These are phyloP conservation scores for Ophiostoma novo-ulmi DNA, from an alignment of 2,329 filamentous ascomycete genomes.

Conservation along the genomic window DNA sequence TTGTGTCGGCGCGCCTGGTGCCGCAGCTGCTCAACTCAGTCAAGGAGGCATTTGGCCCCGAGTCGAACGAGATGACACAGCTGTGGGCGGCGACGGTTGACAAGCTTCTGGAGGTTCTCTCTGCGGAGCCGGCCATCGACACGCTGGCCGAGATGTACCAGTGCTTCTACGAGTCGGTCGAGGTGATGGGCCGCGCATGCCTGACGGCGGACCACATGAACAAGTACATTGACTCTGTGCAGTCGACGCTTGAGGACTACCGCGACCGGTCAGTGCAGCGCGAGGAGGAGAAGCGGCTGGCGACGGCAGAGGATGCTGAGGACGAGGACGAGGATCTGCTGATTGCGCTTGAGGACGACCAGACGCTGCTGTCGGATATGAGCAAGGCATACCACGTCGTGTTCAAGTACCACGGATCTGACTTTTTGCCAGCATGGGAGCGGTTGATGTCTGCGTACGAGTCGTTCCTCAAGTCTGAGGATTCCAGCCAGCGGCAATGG, in stretches of 20 bases:
- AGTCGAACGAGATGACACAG: conserved; percentile 71
- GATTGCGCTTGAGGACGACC: conserved; percentile 93
- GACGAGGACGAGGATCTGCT: conserved; percentile 79
- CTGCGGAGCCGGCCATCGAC: conserved; percentile 90
- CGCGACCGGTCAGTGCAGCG: conserved; percentile 78
- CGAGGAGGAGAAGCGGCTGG: conserved; percentile 69
- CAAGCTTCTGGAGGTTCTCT: conserved; percentile 88
- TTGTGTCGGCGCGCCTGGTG: conserved; percentile 89
- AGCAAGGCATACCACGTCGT: conserved; percentile 99
- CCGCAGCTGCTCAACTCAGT: conserved; percentile 89
- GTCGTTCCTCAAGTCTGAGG: conserved; percentile 70
- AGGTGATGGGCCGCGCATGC: conserved; percentile 83
- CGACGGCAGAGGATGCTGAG: conserved; percentile 78
- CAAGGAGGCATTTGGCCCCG: conserved; percentile 81
- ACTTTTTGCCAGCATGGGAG: conserved; percentile 86
- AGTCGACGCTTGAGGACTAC: conserved; percentile 86
- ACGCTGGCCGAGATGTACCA: conserved; percentile 98
- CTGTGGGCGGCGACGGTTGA: conserved; percentile 83
- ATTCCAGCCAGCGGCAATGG: conserved; percentile 94
- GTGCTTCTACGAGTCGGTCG: conserved; percentile 97
- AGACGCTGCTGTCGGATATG: conserved; percentile 95
- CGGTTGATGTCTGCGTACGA: conserved; percentile 79
- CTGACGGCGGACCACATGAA: conserved; percentile 74
- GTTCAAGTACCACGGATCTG: conserved; percentile 88
- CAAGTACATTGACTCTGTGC: conserved; percentile 79